Evolutionary conservation across 2,329 filamentous ascomycete species (phyloP).

Genomic region (Didymella arachidicola): DNA sequence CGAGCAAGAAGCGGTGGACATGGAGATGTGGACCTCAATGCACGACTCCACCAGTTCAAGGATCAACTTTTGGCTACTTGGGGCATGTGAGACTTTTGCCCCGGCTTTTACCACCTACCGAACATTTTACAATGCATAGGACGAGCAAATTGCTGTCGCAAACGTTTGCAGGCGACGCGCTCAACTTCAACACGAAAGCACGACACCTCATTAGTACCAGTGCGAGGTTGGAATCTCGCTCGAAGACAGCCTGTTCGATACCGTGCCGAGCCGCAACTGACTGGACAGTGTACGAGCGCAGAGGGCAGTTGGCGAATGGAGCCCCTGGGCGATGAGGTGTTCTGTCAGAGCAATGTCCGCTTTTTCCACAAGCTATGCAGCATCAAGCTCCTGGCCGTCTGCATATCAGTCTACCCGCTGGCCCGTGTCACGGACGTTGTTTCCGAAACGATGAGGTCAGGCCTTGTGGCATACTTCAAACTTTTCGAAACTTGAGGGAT

Average conservation of each 20-base stretch:
- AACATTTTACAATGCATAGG: background rate
- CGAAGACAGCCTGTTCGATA: conserved; percentile 6
- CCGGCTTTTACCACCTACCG: background rate
- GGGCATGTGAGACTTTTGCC: background rate
- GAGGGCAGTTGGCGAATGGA: background rate
- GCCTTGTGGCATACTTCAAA: conserved; percentile 15
- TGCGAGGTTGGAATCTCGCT: conserved; percentile 1
- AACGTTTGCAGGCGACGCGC: background rate
- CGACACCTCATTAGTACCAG: conserved; percentile 9
- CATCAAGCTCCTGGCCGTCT: conserved; percentile 11
- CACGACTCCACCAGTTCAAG: conserved; percentile 12
- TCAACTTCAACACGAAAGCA: conserved; percentile 1
- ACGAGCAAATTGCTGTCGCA: background rate
- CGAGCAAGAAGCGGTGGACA: conserved; percentile 12
- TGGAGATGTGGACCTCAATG: conserved; percentile 5
- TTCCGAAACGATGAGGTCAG: conserved; percentile 21
- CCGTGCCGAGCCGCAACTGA: background rate
- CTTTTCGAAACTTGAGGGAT: conserved; percentile 23
- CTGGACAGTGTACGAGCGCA: background rate
- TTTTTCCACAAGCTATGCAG: conserved; percentile 19
- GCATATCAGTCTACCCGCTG: conserved; percentile 9
- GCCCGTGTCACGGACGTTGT: conserved; percentile 20
- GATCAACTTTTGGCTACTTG: background rate
- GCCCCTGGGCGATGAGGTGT: conserved; percentile 11
- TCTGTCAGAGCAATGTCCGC: conserved; percentile 10